phyloP scores from a whole-genome alignment of 2,329 filamentous ascomycete genomes.

The Elsinoe perseae region DNA sequence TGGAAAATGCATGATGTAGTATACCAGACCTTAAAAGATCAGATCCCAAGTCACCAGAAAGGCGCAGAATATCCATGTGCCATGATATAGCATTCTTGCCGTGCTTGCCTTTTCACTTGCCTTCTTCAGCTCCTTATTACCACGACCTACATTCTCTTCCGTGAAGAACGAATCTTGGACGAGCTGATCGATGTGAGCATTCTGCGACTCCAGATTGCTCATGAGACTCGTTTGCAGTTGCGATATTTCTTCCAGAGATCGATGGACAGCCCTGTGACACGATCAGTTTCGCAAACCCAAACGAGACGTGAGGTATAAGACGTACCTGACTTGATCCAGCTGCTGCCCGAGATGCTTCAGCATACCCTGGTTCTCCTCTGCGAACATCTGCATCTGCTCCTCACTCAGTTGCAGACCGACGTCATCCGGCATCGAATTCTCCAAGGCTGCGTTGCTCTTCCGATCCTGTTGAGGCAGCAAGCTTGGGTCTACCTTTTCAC shows the following conservation, averaged over 20 bases:
- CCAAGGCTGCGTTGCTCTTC: conserved; percentile 6
- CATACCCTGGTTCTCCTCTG: conserved; percentile 86
- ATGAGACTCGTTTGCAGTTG: conserved; percentile 86
- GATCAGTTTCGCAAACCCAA: neutral
- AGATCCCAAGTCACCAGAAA: conserved; percentile 44
- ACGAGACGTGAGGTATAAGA: conserved; percentile 22
- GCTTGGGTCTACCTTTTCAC: neutral
- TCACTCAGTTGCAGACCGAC: conserved; percentile 29
- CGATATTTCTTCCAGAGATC: conserved; percentile 83
- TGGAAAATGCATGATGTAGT: neutral
- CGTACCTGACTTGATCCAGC: conserved; percentile 87
- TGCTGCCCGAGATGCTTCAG: conserved; percentile 88
- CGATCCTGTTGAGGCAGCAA: conserved; percentile 7
- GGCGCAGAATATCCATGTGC: conserved; percentile 39
- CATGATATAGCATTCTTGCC: conserved; percentile 43
- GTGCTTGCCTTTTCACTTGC: conserved; percentile 53
- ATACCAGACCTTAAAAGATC: conserved; percentile 32
- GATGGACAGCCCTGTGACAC: conserved; percentile 65
- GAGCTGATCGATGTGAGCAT: conserved; percentile 80
- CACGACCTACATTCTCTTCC: conserved; percentile 75
- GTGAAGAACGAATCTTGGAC: conserved; percentile 76
- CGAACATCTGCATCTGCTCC: conserved; percentile 89
- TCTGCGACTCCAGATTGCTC: conserved; percentile 74
- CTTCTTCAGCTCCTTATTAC: conserved; percentile 85
- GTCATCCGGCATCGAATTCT: neutral